Evolutionary conservation across 768 basidiomycete species (phyloP), one percentile per base, ranked within the genome.

Genomic region (Cystofilobasidium macerans): DNA sequence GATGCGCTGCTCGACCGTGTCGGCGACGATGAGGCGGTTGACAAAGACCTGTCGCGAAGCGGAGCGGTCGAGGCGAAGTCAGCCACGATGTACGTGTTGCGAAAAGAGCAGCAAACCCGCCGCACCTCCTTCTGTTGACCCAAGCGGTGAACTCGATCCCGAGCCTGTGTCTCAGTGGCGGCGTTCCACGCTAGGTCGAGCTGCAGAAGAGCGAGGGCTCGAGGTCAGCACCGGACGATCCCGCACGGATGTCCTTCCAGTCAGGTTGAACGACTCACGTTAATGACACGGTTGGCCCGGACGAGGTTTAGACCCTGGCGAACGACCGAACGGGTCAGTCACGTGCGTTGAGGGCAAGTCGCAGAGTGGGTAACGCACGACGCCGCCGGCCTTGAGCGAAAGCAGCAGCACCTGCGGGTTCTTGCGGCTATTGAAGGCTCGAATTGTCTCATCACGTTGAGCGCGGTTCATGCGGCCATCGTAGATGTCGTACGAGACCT

Each of bases 1-100:
- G 36, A 89, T 83, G n/a, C 86, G 79, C 71, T 87, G 83, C 71
- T 88, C 87, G 36, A 76, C 71, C 0, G 75, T 73, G 63, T 75
- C 53, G 4, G 57, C 63, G 62, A 78, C 77, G 57, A 75, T 72
- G n/a, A 78, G 68, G 43, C 77, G 73, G 33, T 74, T 69, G 35
- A 78, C 71, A n/a, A 70, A 67, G 48, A 24, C 78, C 57, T 38
- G 51, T 4, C 7, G 28, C 7, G 2, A 51, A 51, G 42, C 14
- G 16, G 3, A 14, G 14, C 6, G 42, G 42, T 20, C 24, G 28
- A 8, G 6, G 16, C 18, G 6, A 47, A 22, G 8, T 47, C 45
- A 47, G 45, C 6, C 20, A 6, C 8, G 8, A 18, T 7, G 24
- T 22, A 24, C 6, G 12, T 47, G 20, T 9, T 7, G 24, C 20